Evolutionary conservation across 768 basidiomycete species (phyloP), one percentile per base, ranked within the genome.

Genomic region (Sporobolomyces pararoseus): DNA sequence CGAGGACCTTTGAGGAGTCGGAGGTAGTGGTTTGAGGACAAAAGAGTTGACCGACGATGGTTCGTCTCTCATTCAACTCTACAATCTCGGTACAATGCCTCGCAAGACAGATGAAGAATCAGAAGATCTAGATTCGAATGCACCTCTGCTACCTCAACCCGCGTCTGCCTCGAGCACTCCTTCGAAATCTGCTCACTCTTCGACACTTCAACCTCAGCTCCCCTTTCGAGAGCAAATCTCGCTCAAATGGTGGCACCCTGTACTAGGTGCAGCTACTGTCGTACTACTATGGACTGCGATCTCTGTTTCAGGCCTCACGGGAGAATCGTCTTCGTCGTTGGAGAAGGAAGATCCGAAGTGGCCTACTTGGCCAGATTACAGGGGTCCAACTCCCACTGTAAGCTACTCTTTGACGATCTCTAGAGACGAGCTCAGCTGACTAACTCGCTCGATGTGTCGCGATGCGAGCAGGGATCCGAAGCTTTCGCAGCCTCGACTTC

Each of bases 401-500:
- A 23, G 59, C 32, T 49, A 5, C 4, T 1, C 4, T 5, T 2
- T 42, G 16, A 4, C 7, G 9, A 1, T 12, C 14, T 16, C 35
- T 2, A 17, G 47, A 12, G 7, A n/a, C n/a, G n/a, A n/a, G n/a
- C n/a, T n/a, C n/a, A n/a, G n/a, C n/a, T n/a, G n/a, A n/a, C n/a
- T n/a, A n/a, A n/a, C n/a, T n/a, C n/a, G n/a, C n/a, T n/a, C n/a
- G n/a, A n/a, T n/a, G n/a, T n/a, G n/a, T n/a, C n/a, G n/a, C n/a
- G n/a, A n/a, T n/a, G n/a, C n/a, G n/a, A 2, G 7, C 50, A 70
- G 69, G 73, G 73, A 1, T 17, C 27, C 21, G 73, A 74, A 44
- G 68, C 73, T 1, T 51, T 70, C 27, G 73, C 73, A 0, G 73
- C 69, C 0, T 50, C 55, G n/a, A 74, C 73, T 16, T 44, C 49